Conservation (phyloP, 495 filamentous ascomycete genomes). For the Talaromyces stipitatus region DNA sequence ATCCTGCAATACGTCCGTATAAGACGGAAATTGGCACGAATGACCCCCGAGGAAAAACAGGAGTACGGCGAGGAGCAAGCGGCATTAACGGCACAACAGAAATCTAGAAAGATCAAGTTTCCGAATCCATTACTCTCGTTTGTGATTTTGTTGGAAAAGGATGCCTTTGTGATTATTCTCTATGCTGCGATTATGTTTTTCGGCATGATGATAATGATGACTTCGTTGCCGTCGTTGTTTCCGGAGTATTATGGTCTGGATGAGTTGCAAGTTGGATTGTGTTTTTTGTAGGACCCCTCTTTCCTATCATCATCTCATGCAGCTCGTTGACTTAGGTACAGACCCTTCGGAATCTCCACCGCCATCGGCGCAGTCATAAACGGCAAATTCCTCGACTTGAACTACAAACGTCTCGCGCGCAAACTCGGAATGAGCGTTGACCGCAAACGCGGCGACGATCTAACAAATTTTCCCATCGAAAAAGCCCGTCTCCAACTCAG, state of each 20-base stretch:
- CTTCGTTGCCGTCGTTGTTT: conserved; percentile 53
- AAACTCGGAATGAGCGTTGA: conserved; percentile 33
- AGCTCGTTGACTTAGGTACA: conserved; percentile 4
- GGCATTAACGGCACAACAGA: background rate
- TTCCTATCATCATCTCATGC: background rate
- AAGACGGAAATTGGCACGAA: conserved; percentile 11
- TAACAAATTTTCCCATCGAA: conserved; percentile 31
- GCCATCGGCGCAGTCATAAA: conserved; percentile 51
- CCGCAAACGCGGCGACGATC: conserved; percentile 31
- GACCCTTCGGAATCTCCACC: conserved; percentile 49
- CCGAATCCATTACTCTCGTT: conserved; percentile 63
- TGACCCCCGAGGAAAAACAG: conserved; percentile 13
- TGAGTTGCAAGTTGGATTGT: conserved; percentile 57
- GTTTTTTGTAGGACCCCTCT: conserved; percentile 22
- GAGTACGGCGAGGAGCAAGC: conserved; percentile 17
- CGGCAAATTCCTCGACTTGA: conserved; percentile 58
- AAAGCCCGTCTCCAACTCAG: conserved; percentile 22
- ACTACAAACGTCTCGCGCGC: conserved; percentile 29
- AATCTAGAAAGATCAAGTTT: conserved; percentile 40
- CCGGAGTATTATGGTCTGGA: conserved; percentile 54
- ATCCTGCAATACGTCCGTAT: conserved; percentile 28
- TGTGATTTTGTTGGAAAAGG: conserved; percentile 54
- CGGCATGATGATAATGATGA: conserved; percentile 37
- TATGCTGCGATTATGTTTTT: conserved; percentile 50
- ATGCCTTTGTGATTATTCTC: conserved; percentile 50